Conservation (phyloP, 1,284 basidiomycete genomes). For the Papiliotrema laurentii region DNA sequence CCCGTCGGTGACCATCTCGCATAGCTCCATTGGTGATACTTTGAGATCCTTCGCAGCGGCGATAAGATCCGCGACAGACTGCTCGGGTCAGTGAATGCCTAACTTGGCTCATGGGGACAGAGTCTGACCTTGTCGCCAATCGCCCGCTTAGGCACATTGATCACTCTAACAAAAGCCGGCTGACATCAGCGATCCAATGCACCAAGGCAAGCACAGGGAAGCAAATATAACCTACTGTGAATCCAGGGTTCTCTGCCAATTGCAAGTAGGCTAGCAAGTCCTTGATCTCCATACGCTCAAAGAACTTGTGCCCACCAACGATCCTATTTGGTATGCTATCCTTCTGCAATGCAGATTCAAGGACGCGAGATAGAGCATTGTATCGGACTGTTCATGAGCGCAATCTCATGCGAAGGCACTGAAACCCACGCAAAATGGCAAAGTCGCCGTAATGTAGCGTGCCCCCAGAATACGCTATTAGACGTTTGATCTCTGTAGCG, state of each 20-base stretch:
- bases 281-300: constrained; percentile 80
- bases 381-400: constrained; percentile 60
- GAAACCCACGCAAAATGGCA: constrained; percentile 66
- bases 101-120: background rate
- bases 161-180: constrained; percentile 71
- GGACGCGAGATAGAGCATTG: constrained; percentile 71
- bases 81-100: too few relatives aligned
- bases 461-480: constrained; percentile 69
- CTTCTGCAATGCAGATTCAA: constrained; percentile 74
- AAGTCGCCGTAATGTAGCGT: constrained; percentile 71
- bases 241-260: constrained; percentile 74
- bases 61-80: constrained; percentile 63
- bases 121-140: constrained; percentile 74
- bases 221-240: constrained; percentile 44
- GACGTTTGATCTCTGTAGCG: constrained; percentile 71
- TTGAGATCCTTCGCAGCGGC: constrained; percentile 55
- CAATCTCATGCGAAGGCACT: background rate
- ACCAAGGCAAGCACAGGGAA: background rate
- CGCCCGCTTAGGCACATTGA: constrained; percentile 69
- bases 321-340: constrained; percentile 72
- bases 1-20: constrained; percentile 60
- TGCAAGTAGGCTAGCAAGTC: constrained; percentile 84
- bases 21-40: constrained; percentile 59
- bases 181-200: too few relatives aligned
- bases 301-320: constrained; percentile 80